Percentiles rank a stretch among this genome's conserved stretches.
phyloP scores from a whole-genome alignment of 805 yeast genomes.

The Clavispora santaluciae region DNA sequence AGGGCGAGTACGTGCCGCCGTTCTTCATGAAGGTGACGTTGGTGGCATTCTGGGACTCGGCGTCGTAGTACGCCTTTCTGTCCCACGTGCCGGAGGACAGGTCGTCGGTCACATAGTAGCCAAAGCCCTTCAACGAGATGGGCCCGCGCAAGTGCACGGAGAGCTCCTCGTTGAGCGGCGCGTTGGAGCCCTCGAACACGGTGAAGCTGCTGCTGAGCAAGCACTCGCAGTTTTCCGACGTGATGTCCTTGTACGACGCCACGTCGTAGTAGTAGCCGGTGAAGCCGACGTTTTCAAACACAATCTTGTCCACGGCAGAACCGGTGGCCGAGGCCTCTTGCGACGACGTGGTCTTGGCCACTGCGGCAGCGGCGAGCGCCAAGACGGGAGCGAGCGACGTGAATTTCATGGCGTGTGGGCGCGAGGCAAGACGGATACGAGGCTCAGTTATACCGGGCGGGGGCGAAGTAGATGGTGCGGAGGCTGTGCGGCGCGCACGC shows the following conservation, averaged over 20 bases:
- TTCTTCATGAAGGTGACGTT: conserved; percentile 66
- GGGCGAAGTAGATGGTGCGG: not conserved
- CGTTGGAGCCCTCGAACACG: conserved; percentile 50
- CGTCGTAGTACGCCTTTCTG: conserved; percentile 57
- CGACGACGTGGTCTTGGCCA: not conserved
- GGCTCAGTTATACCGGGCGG: too few relatives aligned
- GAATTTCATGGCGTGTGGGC: not conserved
- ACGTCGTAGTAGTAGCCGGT: conserved; percentile 50
- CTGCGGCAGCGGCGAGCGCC: not conserved
- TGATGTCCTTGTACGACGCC: conserved; percentile 34
- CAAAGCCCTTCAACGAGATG: conserved; percentile 54
- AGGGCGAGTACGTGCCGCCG: conserved; percentile 56
- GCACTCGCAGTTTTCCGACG: conserved; percentile 45
- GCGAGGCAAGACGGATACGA: not conserved
- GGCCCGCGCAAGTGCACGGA: conserved; percentile 83
- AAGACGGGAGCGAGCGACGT: not conserved
- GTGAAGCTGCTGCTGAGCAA: conserved; percentile 32
- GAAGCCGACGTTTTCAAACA: conserved; percentile 53
- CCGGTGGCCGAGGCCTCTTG: not conserved
- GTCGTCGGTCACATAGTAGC: conserved; percentile 46
- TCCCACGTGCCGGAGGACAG: conserved; percentile 46
- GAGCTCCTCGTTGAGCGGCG: conserved; percentile 65
- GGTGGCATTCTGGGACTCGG: conserved; percentile 42
- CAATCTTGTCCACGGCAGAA: conserved; percentile 30
- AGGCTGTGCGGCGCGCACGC: too few relatives aligned